Base-by-base conservation (phyloP, 2,329 filamentous ascomycete genomes). In the Bipolaris zeicola region DNA sequence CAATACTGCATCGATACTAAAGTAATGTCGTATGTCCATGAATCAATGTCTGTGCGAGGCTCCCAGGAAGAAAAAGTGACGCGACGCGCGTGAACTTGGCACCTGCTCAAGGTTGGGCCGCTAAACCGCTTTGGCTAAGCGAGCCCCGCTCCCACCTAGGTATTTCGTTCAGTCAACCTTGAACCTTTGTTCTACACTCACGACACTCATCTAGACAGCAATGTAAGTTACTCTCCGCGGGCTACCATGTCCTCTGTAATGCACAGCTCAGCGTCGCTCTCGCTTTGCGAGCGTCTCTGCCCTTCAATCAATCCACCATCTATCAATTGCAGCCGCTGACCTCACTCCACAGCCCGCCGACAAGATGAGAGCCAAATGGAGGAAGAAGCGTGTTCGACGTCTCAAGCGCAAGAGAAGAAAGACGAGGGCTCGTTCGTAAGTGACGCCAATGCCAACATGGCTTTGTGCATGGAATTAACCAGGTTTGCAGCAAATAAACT, bases 391-490 rank as follows among this genome's bases (percentile, higher is more conserved):
- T 82, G 93, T 96, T 84, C 88, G 95, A 78, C 89, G 95, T 83
- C 92, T 99, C 82, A 98, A 98, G 90, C 90, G 93, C 81, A 99
- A 99, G 93, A 92, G 95, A 86, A 96, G 95, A 92, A 99, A 99
- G 94, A 96, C 95, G 85, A 89, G 95, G 81, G 95, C 94, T 77
- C 85, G 95, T 85, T 93, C 89, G 95, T 98, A 87, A 87, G 92
- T 82, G 7, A 20, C 64, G 38, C 28, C 55, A 39, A 39, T 11
- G 31, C 11, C 45, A 26, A 28, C 18, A 31, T 22, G 10, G 38
- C 33, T 31, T 20, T 14, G 20, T 37, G 10, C 11, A 20, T 11
- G n/a, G 31, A 11, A 46, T 64, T 68, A 53, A 66, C 60, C 61
- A 14, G 22, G 13, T 7, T 39, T n/a, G 6, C 63, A 80, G 78